Percentiles rank a stretch among this genome's conserved stretches.
phyloP scores from a whole-genome alignment of 2,329 filamentous ascomycete species.

The Phialocephala sp. region DNA sequence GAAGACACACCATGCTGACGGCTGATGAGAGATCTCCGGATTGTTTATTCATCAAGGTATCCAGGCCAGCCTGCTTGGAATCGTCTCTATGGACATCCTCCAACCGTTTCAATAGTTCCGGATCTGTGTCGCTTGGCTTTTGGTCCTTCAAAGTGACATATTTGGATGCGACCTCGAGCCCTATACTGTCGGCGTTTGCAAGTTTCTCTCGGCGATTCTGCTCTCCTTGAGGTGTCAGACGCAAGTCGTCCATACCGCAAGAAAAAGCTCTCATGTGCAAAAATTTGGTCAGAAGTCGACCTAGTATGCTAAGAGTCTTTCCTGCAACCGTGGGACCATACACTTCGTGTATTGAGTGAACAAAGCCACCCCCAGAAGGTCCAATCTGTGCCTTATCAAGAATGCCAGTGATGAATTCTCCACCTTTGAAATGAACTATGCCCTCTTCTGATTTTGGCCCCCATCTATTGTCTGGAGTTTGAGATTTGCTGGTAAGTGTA shows the following conservation, averaged over 20 bases:
- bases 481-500: conserved; percentile 79
- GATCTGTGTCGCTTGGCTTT: conserved; percentile 65
- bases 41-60: conserved; percentile 79
- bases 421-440: conserved; percentile 80
- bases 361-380: conserved; percentile 81
- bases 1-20: conserved; percentile 81
- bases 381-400: conserved; percentile 96
- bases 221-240: conserved; percentile 83
- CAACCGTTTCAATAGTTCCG: conserved; percentile 76
- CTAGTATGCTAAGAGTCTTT: conserved; percentile 85
- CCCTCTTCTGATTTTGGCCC: conserved; percentile 78
- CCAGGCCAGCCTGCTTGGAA: conserved; percentile 87
- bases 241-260: conserved; percentile 95
- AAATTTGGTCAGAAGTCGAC: conserved; percentile 85
- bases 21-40: conserved; percentile 74
- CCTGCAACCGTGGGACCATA: conserved; percentile 89
- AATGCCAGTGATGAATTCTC: conserved; percentile 88
- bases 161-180: conserved; percentile 79
- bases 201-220: conserved; percentile 71
- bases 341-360: conserved; percentile 91
- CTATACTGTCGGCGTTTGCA: conserved; percentile 68
- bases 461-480: conserved; percentile 82
- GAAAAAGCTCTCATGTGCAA: conserved; percentile 94
- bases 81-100: conserved; percentile 93
- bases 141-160: conserved; percentile 83